Conservation (phyloP, 208 protist species). For the Vickermania spadyakhi region DNA sequence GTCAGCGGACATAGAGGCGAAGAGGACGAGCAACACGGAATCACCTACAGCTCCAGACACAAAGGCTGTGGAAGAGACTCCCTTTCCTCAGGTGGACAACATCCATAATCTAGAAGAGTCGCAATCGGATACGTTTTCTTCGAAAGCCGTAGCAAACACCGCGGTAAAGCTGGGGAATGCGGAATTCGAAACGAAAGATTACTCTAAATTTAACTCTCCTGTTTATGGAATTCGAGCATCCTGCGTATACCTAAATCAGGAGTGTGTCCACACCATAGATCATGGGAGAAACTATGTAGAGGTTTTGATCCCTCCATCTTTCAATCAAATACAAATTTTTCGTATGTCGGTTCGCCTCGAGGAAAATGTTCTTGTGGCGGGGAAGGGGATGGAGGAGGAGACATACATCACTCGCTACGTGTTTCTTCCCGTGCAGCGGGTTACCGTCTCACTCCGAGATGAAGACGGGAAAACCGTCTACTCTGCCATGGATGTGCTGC, state of each 20-base stretch:
- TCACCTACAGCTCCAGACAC: neutral
- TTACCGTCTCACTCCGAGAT: constrained; percentile 19
- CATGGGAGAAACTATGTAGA: constrained; percentile 25
- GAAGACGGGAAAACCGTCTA: constrained; percentile 15
- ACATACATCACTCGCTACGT: constrained; percentile 6
- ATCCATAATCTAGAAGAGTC: neutral
- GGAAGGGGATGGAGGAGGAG: neutral
- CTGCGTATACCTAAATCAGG: constrained; percentile 22
- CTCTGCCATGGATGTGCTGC: constrained; percentile 11
- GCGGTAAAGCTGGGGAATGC: constrained; percentile 17
- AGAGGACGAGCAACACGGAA: neutral
- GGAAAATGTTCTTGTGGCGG: neutral
- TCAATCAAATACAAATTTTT: constrained; percentile 11
- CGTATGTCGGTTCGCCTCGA: constrained; percentile 8
- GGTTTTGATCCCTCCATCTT: constrained; percentile 15
- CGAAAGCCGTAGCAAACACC: neutral
- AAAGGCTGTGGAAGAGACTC: neutral
- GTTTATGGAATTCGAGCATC: constrained; percentile 23
- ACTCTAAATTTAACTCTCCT: constrained; percentile 7
- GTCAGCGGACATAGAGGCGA: neutral
- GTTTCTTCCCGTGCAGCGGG: constrained; percentile 22
- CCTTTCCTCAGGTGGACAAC: neutral
- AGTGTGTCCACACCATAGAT: constrained; percentile 9
- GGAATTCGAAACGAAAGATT: constrained; percentile 6
- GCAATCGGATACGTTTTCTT: neutral